These are phyloP conservation scores for Plasmopara viticola DNA, from an alignment of 352 stramenopile species.

Conservation along the genomic window DNA sequence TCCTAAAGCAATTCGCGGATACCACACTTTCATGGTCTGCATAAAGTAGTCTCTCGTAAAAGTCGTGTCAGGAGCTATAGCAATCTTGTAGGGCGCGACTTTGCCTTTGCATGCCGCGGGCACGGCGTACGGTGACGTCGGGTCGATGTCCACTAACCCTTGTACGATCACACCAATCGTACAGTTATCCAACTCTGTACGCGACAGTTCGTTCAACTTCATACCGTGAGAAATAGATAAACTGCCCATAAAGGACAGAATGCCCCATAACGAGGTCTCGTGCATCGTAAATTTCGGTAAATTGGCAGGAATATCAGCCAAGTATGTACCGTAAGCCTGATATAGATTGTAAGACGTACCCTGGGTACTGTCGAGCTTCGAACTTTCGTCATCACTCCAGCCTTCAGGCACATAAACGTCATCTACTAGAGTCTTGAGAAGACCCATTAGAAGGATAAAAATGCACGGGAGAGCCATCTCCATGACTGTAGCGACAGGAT, in stretches of 20 bases:
- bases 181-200: conserved; percentile 23
- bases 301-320: conserved; percentile 21
- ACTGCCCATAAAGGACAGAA: conserved; percentile 43
- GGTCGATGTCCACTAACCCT: conserved; percentile 32
- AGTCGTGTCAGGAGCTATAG: conserved; percentile 44
- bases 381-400: conserved; percentile 35
- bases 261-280: conserved; percentile 46
- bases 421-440: conserved; percentile 44
- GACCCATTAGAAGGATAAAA: conserved; percentile 55
- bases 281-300: conserved; percentile 47
- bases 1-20: conserved; percentile 24
- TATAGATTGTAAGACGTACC: conserved; percentile 52
- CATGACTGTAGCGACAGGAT: conserved; percentile 42
- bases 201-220: conserved; percentile 38
- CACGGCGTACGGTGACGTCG: conserved; percentile 27
- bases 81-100: conserved; percentile 56
- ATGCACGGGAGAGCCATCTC: conserved; percentile 46
- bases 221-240: conserved; percentile 33
- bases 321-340: conserved; percentile 22
- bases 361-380: conserved; percentile 16
- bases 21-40: conserved; percentile 57
- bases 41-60: conserved; percentile 67
- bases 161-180: conserved; percentile 18
- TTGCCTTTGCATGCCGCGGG: conserved; percentile 31
- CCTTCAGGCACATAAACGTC: conserved; percentile 42